A percentile compares a stretch with the other conserved stretches of the same genome.
Evolutionary conservation across 331 rosid species (phyloP).

Genomic region (Spiraea crenata): DNA sequence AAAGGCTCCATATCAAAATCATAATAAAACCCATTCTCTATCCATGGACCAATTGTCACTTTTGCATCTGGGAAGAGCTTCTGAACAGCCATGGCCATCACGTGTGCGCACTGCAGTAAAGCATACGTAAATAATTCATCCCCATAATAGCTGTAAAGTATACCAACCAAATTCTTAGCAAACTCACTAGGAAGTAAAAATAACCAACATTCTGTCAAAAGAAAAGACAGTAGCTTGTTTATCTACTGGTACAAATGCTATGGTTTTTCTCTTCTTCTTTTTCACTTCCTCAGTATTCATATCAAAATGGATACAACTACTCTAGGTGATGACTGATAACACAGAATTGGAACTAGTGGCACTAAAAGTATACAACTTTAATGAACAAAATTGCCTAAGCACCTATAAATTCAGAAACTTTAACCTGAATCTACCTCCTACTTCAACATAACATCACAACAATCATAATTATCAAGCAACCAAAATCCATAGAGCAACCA

Average conservation of each 20-base stretch:
- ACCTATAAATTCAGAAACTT: background rate
- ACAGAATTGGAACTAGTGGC: background rate
- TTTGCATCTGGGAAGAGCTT: slow-evolving; percentile 86
- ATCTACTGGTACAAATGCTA: background rate
- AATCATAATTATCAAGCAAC: background rate
- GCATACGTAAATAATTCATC: background rate
- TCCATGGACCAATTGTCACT: slow-evolving; percentile 98
- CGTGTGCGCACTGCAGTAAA: slow-evolving; percentile 85
- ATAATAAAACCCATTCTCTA: slow-evolving; percentile 90
- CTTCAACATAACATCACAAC: background rate
- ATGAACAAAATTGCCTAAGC: background rate
- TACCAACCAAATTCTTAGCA: background rate
- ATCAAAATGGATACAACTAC: background rate
- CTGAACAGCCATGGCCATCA: slow-evolving; percentile 99
- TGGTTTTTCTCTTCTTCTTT: background rate
- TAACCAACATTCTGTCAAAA: background rate
- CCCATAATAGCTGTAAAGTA: background rate
- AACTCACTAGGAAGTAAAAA: background rate
- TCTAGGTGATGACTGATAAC: background rate
- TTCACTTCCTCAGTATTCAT: background rate
- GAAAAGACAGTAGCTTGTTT: background rate
- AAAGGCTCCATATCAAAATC: slow-evolving; percentile 87
- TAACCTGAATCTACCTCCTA: background rate
- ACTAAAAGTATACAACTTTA: background rate
- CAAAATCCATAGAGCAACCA: background rate